phyloP scores from a whole-genome alignment of 495 filamentous ascomycete species.

The Neurospora cerealis region DNA sequence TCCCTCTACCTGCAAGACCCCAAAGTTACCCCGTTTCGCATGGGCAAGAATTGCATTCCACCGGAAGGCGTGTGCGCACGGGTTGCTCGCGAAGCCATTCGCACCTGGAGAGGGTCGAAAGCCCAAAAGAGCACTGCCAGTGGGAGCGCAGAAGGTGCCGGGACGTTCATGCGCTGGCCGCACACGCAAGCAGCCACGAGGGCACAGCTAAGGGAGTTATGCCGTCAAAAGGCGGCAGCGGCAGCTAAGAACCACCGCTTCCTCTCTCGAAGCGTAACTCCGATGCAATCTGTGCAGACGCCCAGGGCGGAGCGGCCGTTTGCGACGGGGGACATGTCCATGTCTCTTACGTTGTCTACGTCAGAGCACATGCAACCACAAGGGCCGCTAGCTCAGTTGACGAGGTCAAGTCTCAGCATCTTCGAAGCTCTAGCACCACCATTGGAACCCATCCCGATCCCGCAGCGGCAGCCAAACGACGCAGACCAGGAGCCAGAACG shows the following conservation, averaged over 20 bases:
- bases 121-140: constrained; percentile 30
- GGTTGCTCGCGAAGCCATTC: constrained; percentile 75
- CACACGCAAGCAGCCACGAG: constrained; percentile 74
- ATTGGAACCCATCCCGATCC: not conserved
- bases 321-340: constrained; percentile 69
- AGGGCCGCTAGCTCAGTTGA: constrained; percentile 55
- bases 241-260: constrained; percentile 48
- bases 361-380: constrained; percentile 68
- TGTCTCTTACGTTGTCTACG: constrained; percentile 76
- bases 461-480: not conserved
- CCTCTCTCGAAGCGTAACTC: constrained; percentile 63
- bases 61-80: constrained; percentile 84
- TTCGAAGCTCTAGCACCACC: constrained; percentile 6
- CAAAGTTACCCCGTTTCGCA: constrained; percentile 86
- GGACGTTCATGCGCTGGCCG: constrained; percentile 56
- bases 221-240: constrained; percentile 66
- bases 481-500: constrained; percentile 8
- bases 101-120: constrained; percentile 66
- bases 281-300: constrained; percentile 6
- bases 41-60: constrained; percentile 75
- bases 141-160: constrained; percentile 41
- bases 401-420: constrained; percentile 26
- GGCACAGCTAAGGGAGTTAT: constrained; percentile 69
- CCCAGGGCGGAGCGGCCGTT: constrained; percentile 15
- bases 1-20: constrained; percentile 82